These are phyloP conservation scores for Ophiocordyceps robertsii DNA, from an alignment of 2,329 filamentous ascomycete species.

Conservation along the genomic window DNA sequence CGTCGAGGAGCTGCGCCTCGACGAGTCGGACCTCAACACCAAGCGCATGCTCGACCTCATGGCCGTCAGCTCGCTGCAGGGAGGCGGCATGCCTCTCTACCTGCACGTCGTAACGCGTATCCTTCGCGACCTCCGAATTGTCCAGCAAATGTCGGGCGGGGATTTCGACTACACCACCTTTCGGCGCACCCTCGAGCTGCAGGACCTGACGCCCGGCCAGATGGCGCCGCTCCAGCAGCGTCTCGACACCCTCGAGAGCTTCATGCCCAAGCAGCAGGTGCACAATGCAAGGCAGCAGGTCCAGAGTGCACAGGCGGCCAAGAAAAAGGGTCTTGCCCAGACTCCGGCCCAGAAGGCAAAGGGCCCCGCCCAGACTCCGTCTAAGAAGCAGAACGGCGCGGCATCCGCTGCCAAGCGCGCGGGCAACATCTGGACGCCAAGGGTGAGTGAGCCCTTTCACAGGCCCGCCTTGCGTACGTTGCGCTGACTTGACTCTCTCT, in stretches of 20 bases:
- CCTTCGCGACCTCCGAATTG: constrained; percentile 38
- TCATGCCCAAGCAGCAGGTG: constrained; percentile 24
- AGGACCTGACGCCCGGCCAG: constrained; percentile 34
- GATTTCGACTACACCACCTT: constrained; percentile 39
- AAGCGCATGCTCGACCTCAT: constrained; percentile 46
- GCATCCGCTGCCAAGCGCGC: neutral
- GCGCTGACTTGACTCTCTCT: neutral
- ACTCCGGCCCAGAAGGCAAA: neutral
- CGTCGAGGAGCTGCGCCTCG: constrained; percentile 36
- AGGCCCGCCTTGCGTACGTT: neutral
- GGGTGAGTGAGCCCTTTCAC: constrained; percentile 4
- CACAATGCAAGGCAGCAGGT: constrained; percentile 3
- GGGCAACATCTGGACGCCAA: constrained; percentile 8
- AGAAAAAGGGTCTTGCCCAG: neutral
- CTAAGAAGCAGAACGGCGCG: neutral
- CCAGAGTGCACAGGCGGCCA: neutral
- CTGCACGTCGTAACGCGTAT: constrained; percentile 41
- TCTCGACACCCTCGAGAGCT: constrained; percentile 38
- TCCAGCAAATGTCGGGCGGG: constrained; percentile 21
- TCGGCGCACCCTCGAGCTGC: constrained; percentile 13
- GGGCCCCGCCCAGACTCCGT: too few relatives aligned
- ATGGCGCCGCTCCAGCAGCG: constrained; percentile 31
- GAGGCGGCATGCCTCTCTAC: constrained; percentile 38
- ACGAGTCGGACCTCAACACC: constrained; percentile 39
- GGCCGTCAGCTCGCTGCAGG: constrained; percentile 28